Percentiles rank a stretch among this genome's conserved stretches.
Evolutionary conservation across 1,284 basidiomycete genomes (phyloP).

Genomic region (Malassezia yamatoensis): DNA sequence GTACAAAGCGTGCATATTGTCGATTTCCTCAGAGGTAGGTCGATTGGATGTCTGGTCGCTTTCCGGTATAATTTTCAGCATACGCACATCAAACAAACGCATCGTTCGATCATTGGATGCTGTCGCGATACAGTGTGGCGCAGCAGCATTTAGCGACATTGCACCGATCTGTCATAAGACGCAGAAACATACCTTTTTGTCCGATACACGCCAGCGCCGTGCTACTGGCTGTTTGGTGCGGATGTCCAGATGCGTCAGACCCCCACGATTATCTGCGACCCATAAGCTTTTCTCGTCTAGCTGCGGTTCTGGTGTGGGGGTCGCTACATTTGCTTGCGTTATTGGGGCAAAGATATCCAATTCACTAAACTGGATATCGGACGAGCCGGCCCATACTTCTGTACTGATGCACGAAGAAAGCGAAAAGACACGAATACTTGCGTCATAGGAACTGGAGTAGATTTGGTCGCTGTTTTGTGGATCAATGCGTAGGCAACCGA

Average conservation of each 20-base stretch:
- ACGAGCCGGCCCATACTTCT: slow-evolving; percentile 29
- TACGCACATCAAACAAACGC: slow-evolving; percentile 40
- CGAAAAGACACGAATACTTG: slow-evolving; percentile 33
- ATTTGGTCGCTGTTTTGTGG: slow-evolving; percentile 26
- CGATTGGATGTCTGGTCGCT: slow-evolving; percentile 26
- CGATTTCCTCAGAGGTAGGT: slow-evolving; percentile 25
- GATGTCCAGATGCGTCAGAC: slow-evolving; percentile 36
- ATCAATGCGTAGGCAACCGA: slow-evolving; percentile 42
- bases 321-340: slow-evolving; percentile 26
- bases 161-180: slow-evolving; percentile 29
- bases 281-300: slow-evolving; percentile 37
- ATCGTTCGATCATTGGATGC: slow-evolving; percentile 41
- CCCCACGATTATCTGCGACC: slow-evolving; percentile 44
- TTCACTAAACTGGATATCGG: slow-evolving; percentile 35
- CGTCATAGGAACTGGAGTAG: slow-evolving; percentile 38
- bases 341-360: slow-evolving; percentile 38
- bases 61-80: slow-evolving; percentile 20
- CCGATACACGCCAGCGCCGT: slow-evolving; percentile 42
- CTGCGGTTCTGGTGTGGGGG: slow-evolving; percentile 22
- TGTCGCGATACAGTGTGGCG: slow-evolving; percentile 36
- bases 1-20: slow-evolving; percentile 21
- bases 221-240: slow-evolving; percentile 19
- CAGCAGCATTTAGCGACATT: slow-evolving; percentile 33
- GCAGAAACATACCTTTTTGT: slow-evolving; percentile 28
- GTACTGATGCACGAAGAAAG: slow-evolving; percentile 21